A percentile compares a stretch with the other conserved stretches of the same genome.
phyloP scores from a whole-genome alignment of 1,284 basidiomycete genomes.

The Chalciporus piperatoides region DNA sequence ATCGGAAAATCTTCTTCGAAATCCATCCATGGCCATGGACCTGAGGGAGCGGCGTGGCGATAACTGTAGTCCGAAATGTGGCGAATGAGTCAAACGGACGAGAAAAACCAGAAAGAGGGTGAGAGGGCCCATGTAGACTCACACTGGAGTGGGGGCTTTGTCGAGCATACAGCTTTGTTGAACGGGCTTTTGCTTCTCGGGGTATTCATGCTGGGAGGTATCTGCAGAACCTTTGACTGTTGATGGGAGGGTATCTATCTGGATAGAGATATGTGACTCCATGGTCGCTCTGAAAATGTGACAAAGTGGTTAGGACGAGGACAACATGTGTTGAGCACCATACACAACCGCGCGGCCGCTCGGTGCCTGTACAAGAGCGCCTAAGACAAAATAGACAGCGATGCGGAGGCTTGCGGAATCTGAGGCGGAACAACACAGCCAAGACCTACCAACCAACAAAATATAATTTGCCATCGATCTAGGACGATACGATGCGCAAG shows the following conservation, averaged over 20 bases:
- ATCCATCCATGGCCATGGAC: constrained; percentile 36
- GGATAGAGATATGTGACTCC: not conserved
- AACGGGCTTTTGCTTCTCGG: not conserved
- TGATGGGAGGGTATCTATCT: constrained; percentile 14
- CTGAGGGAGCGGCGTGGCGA: constrained; percentile 32
- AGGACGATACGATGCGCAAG: too few relatives aligned
- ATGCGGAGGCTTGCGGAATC: too few relatives aligned
- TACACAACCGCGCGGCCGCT: too few relatives aligned
- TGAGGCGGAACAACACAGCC: too few relatives aligned
- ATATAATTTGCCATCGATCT: too few relatives aligned
- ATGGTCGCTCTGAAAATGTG: not conserved
- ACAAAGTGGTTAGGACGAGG: not conserved
- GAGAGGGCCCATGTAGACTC: not conserved
- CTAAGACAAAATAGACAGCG: too few relatives aligned
- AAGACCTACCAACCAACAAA: too few relatives aligned
- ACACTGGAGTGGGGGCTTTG: constrained; percentile 27
- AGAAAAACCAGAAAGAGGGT: not conserved
- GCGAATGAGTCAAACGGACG: not conserved
- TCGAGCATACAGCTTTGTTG: constrained; percentile 5
- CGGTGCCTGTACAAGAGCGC: too few relatives aligned
- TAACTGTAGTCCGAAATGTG: constrained; percentile 18
- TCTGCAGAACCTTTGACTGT: not conserved
- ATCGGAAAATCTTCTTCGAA: constrained; percentile 30
- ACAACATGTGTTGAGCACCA: too few relatives aligned
- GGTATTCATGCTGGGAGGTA: not conserved